These are phyloP conservation scores for Saksenaea oblongispora DNA, from an alignment of 371 early-diverging fungal genomes.

Conservation along the genomic window DNA sequence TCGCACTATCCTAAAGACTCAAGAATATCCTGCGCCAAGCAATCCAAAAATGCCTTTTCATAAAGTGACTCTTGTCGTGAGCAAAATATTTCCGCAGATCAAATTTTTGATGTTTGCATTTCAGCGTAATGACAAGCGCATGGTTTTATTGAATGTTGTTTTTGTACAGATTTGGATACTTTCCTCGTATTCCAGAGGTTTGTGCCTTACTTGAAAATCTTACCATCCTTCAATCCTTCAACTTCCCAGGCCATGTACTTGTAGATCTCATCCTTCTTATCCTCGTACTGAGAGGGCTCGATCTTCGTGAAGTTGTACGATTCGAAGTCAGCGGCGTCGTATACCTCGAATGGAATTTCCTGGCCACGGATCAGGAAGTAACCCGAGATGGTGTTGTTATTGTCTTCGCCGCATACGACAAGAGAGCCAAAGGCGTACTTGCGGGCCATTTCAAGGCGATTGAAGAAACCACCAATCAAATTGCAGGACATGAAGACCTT, in stretches of 20 bases:
- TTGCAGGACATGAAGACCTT: slow-evolving; percentile 88
- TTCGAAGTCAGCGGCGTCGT: slow-evolving; percentile 85
- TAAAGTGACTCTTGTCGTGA: too few relatives aligned
- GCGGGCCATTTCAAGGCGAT: slow-evolving; percentile 87
- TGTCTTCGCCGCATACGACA: slow-evolving; percentile 82
- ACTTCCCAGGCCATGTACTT: slow-evolving; percentile 64
- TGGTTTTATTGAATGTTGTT: background rate
- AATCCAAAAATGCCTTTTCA: too few relatives aligned
- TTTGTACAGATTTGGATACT: background rate
- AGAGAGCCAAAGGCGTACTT: slow-evolving; percentile 93
- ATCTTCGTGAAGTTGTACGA: slow-evolving; percentile 81
- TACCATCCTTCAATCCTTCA: slow-evolving; percentile 24
- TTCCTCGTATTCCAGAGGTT: background rate
- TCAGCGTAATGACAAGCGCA: background rate
- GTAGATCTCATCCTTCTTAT: slow-evolving; percentile 33
- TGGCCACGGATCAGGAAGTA: slow-evolving; percentile 91
- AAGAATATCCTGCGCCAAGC: too few relatives aligned
- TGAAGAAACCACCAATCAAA: slow-evolving; percentile 90
- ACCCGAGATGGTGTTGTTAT: slow-evolving; percentile 86
- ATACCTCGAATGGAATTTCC: slow-evolving; percentile 81
- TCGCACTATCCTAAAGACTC: too few relatives aligned
- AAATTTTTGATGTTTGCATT: background rate
- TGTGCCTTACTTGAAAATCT: slow-evolving; percentile 78
- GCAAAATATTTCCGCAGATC: background rate
- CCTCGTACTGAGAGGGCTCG: slow-evolving; percentile 61